Evolutionary conservation across 441 rosid genomes (phyloP).

Genomic region (Erysimum cheiri): DNA sequence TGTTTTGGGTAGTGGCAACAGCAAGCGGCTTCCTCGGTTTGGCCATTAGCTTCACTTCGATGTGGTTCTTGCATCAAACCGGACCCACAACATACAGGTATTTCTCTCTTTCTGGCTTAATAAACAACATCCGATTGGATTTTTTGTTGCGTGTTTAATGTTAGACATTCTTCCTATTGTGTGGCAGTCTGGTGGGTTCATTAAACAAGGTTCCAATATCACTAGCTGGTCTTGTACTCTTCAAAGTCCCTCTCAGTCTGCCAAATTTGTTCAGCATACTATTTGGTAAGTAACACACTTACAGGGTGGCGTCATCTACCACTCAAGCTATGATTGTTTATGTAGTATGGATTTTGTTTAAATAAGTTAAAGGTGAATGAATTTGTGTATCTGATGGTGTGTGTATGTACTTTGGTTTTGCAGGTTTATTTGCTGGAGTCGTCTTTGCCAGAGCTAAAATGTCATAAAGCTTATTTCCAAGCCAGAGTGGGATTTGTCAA

Average conservation of each 20-base stretch:
- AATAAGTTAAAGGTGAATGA: background rate
- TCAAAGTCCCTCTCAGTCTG: conserved; percentile 79
- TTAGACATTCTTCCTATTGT: background rate
- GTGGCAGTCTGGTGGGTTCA: conserved; percentile 87
- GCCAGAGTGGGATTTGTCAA: conserved; percentile 10
- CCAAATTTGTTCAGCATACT: conserved; percentile 83
- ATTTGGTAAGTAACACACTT: conserved; percentile 61
- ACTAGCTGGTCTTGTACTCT: conserved; percentile 72
- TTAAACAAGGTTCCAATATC: conserved; percentile 94
- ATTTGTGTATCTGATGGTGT: conserved; percentile 7
- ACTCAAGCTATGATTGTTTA: background rate
- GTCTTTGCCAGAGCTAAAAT: conserved; percentile 87
- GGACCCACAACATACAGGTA: conserved; percentile 96
- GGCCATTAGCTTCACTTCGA: conserved; percentile 91
- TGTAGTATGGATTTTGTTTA: background rate
- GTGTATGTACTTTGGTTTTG: conserved; percentile 9
- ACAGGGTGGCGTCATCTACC: background rate
- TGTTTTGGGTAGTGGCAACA: conserved; percentile 90
- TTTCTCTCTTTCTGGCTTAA: background rate
- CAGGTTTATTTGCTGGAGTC: conserved; percentile 91
- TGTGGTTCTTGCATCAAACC: conserved; percentile 96
- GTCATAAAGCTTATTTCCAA: conserved; percentile 51
- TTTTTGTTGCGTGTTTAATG: background rate
- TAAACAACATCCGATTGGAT: conserved; percentile 1
- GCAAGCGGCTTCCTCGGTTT: conserved; percentile 90